Evolutionary conservation across 176 grass and related monocot genomes (phyloP), one percentile per base, ranked within the genome.

Genomic region (Carex myosuroides): DNA sequence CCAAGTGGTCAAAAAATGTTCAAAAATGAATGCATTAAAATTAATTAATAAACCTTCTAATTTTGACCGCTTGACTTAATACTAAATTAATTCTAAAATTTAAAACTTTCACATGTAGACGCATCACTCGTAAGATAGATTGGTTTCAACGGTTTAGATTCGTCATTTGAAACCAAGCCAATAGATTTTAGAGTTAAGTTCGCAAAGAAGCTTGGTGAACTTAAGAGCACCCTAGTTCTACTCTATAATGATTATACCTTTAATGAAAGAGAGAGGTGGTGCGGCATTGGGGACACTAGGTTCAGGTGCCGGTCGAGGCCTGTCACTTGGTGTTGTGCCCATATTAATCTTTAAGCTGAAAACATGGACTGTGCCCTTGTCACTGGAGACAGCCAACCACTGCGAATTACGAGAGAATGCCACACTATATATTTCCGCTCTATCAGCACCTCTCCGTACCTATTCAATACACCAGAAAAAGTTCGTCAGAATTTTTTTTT

Each of bases 231-330:
- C 33, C 4, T 35, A 35, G 33, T 35, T 35, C 33, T 35, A 35
- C 33, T 35, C 33, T 35, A 42, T 18, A 54, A 30, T 33, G 39
- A 78, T 17, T 78, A 33, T 90, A 99, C 94, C 90, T 72, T 75
- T 90, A 6, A 91, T 99, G 84, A 99, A 96, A 18, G 97, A 91
- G 83, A 99, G 89, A n/a, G 93, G 84, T 63, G 97, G 91, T 13
- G 87, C 88, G 21, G 78, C 87, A 83, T 79, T 83, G 57, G 93
- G 88, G 70, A 81, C 81, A 81, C 84, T 87, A 57, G 91, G 79
- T 33, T 76, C 67, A 74, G 39, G 80, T 83, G 59, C 90, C 20
- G 90, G 81, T 26, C 81, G 85, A 22, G 88, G 88, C 30, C 89
- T 96, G 62, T 99, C 97, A 62, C 87, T 84, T 10, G 68, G 48